Percentiles rank a stretch among this genome's conserved stretches.
phyloP scores from a whole-genome alignment of 768 basidiomycete genomes.

The Naganishia antarctica region DNA sequence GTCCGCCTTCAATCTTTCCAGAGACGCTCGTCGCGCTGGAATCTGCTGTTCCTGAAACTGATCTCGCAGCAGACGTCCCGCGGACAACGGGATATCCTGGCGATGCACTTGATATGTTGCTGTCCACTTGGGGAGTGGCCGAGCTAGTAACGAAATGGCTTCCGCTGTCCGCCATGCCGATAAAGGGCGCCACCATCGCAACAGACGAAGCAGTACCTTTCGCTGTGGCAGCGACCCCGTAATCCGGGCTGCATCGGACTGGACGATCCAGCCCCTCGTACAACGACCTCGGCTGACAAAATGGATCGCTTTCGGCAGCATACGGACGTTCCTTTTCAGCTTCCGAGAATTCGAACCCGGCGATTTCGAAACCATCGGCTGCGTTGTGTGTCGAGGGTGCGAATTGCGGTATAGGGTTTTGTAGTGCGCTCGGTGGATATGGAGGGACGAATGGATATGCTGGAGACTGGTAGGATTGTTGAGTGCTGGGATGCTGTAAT shows the following conservation, averaged over 20 bases:
- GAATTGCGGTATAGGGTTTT: neutral
- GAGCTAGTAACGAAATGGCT: neutral
- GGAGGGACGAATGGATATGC: too few relatives aligned
- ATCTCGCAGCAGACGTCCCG: neutral
- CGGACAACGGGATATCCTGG: neutral
- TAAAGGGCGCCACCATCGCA: too few relatives aligned
- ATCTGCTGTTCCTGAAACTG: constrained; percentile 9
- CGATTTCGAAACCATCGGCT: neutral
- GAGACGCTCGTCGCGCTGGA: constrained; percentile 16
- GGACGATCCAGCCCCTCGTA: too few relatives aligned
- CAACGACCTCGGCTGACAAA: too few relatives aligned
- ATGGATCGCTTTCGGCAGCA: neutral
- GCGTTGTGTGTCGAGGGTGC: neutral
- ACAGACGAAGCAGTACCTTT: too few relatives aligned
- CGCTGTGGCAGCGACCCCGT: too few relatives aligned
- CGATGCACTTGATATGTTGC: neutral
- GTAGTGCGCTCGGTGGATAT: too few relatives aligned
- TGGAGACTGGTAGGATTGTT: too few relatives aligned
- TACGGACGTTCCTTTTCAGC: neutral
- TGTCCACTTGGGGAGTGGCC: neutral
- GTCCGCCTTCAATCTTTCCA: constrained; percentile 1
- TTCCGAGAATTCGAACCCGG: neutral
- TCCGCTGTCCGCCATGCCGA: too few relatives aligned
- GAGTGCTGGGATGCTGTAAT: too few relatives aligned
- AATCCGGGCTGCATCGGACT: too few relatives aligned